These are phyloP conservation scores for Hypoxylon sp. DNA, from an alignment of 2,329 filamentous ascomycete species.

Conservation along the genomic window DNA sequence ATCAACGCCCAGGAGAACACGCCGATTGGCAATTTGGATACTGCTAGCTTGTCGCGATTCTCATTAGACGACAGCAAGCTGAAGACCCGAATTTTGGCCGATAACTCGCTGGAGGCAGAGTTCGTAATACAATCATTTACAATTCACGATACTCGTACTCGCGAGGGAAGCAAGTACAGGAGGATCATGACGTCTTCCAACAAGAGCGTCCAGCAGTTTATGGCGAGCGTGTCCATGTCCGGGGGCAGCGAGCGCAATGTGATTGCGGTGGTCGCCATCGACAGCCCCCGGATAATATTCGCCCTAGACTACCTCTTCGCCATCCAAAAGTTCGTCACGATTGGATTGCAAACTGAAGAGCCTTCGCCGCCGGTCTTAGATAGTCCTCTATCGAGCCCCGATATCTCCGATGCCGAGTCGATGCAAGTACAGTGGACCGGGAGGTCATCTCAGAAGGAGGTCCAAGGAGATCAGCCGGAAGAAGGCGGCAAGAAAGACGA, in stretches of 20 bases:
- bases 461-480: constrained; percentile 36
- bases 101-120: constrained; percentile 90
- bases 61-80: constrained; percentile 91
- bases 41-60: constrained; percentile 89
- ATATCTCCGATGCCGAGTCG: constrained; percentile 68
- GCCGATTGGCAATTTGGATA: constrained; percentile 79
- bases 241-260: constrained; percentile 81
- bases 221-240: constrained; percentile 95
- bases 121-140: constrained; percentile 93
- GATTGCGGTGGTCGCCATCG: constrained; percentile 91
- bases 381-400: constrained; percentile 63
- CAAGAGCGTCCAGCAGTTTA: constrained; percentile 94
- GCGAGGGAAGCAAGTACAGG: constrained; percentile 92
- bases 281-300: constrained; percentile 94
- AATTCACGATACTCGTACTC: constrained; percentile 88
- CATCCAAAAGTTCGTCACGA: constrained; percentile 81
- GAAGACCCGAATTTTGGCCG: constrained; percentile 91
- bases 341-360: constrained; percentile 73
- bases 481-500: constrained; percentile 38
- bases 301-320: constrained; percentile 95
- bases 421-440: constrained; percentile 57
- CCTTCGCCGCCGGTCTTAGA: constrained; percentile 59
- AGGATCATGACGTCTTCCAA: constrained; percentile 99
- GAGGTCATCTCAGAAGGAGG: constrained; percentile 44
- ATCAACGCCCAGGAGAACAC: constrained; percentile 77